These are phyloP conservation scores for Strigomonas culicis DNA, from an alignment of 208 protist species.

Conservation along the genomic window DNA sequence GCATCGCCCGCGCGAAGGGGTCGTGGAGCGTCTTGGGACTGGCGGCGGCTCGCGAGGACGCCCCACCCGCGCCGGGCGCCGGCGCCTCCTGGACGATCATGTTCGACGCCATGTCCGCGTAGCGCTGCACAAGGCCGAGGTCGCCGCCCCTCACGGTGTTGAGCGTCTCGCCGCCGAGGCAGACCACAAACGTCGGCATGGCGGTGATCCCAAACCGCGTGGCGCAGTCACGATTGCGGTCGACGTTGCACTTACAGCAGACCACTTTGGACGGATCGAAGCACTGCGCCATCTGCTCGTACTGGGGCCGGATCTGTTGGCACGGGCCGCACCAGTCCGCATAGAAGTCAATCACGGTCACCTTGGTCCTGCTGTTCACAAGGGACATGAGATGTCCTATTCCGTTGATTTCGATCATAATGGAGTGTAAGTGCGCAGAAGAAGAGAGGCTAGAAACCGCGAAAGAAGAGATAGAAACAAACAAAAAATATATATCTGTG, in stretches of 20 bases:
- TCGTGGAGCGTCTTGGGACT: slow-evolving; percentile 17
- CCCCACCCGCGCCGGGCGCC: not conserved
- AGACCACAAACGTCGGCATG: slow-evolving; percentile 85
- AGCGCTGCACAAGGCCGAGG: slow-evolving; percentile 51
- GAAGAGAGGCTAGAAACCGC: slow-evolving; percentile 12
- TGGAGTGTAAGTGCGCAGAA: not conserved
- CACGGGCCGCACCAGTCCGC: slow-evolving; percentile 90
- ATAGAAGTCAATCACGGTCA: slow-evolving; percentile 87
- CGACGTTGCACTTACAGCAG: slow-evolving; percentile 83
- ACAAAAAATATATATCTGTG: not conserved
- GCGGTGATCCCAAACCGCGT: slow-evolving; percentile 42
- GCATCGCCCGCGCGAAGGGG: slow-evolving; percentile 52
- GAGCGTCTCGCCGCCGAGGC: slow-evolving; percentile 38
- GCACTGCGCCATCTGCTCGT: slow-evolving; percentile 42
- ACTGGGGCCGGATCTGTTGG: slow-evolving; percentile 64
- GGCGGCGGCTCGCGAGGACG: not conserved
- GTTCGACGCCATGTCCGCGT: slow-evolving; percentile 35
- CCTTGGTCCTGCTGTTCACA: slow-evolving; percentile 23
- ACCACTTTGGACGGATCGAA: slow-evolving; percentile 46
- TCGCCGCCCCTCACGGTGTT: slow-evolving; percentile 39
- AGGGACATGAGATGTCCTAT: slow-evolving; percentile 53
- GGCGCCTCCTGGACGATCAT: slow-evolving; percentile 1
- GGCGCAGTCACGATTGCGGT: slow-evolving; percentile 62
- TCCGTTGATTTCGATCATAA: slow-evolving; percentile 78
- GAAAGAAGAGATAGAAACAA: slow-evolving; percentile 10